These are phyloP conservation scores for Kuraishia capsulata DNA, from an alignment of 805 yeast species.

Conservation along the genomic window DNA sequence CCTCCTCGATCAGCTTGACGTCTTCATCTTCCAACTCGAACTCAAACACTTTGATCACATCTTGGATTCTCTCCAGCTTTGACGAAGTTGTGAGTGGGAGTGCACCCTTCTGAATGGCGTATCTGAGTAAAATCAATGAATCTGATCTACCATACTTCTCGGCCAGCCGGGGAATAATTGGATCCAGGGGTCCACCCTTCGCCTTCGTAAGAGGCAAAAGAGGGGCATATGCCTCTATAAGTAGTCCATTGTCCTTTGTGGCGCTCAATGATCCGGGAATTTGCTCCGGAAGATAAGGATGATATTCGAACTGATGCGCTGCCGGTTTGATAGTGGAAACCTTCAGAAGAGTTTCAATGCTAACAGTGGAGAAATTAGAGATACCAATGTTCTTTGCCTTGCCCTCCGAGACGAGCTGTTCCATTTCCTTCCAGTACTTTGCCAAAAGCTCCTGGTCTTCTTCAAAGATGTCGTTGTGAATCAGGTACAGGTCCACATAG, in stretches of 20 bases:
- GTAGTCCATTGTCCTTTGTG: constrained; percentile 22
- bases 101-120: constrained; percentile 57
- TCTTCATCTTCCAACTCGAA: constrained; percentile 48
- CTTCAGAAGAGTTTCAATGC: constrained; percentile 32
- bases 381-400: constrained; percentile 44
- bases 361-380: constrained; percentile 44
- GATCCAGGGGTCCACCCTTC: constrained; percentile 19
- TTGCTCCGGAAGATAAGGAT: constrained; percentile 54
- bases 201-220: constrained; percentile 31
- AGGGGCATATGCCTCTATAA: constrained; percentile 37
- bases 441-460: background rate
- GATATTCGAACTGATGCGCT: constrained; percentile 59
- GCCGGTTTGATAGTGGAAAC: constrained; percentile 34
- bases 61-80: constrained; percentile 43
- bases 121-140: constrained; percentile 60
- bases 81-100: constrained; percentile 72
- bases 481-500: constrained; percentile 51
- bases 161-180: constrained; percentile 32
- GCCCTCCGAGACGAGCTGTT: constrained; percentile 32
- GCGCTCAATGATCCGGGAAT: constrained; percentile 38
- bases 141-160: constrained; percentile 48
- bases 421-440: constrained; percentile 30
- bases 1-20: constrained; percentile 27
- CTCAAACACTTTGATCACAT: constrained; percentile 44
- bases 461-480: constrained; percentile 30